Percentiles rank a stretch among this genome's conserved stretches.
Conservation (phyloP, 345 rosid species). For the Linum lewisii region DNA sequence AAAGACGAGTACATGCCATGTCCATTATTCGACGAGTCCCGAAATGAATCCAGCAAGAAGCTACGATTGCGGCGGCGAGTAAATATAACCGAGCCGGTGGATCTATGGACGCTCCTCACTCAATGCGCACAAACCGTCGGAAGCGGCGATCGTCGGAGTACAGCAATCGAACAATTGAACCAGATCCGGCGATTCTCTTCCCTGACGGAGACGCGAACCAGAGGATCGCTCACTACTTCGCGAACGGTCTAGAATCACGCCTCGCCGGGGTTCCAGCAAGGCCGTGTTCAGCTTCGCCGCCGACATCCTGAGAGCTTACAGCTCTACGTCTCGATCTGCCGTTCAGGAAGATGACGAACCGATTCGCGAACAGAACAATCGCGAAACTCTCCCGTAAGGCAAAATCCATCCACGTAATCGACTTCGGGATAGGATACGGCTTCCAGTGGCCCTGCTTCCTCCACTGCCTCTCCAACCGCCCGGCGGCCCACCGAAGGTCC, state of each 20-base stretch:
- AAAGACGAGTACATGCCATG: constrained; percentile 9
- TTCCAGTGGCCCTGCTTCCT: constrained; percentile 5
- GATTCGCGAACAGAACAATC: not conserved
- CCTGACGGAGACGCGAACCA: constrained; percentile 49
- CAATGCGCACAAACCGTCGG: not conserved
- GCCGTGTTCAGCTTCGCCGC: not conserved
- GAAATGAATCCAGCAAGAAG: constrained; percentile 12
- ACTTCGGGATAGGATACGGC: constrained; percentile 1
- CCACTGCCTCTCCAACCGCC: not conserved
- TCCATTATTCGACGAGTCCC: constrained; percentile 17
- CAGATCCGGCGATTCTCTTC: constrained; percentile 27
- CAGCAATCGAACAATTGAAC: not conserved
- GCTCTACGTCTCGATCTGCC: not conserved
- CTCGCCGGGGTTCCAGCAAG: constrained; percentile 25
- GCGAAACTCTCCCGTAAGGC: not conserved
- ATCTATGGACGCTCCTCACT: not conserved
- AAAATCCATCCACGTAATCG: not conserved
- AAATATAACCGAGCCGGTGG: not conserved
- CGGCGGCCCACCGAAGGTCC: constrained; percentile 6
- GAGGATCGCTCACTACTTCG: constrained; percentile 54
- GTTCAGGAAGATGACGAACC: not conserved
- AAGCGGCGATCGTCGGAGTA: not conserved
- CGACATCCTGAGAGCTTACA: constrained; percentile 6
- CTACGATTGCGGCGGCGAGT: not conserved
- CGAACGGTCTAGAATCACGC: constrained; percentile 58